phyloP scores from a whole-genome alignment of 1,284 basidiomycete genomes.

The Xerocomus tenax region DNA sequence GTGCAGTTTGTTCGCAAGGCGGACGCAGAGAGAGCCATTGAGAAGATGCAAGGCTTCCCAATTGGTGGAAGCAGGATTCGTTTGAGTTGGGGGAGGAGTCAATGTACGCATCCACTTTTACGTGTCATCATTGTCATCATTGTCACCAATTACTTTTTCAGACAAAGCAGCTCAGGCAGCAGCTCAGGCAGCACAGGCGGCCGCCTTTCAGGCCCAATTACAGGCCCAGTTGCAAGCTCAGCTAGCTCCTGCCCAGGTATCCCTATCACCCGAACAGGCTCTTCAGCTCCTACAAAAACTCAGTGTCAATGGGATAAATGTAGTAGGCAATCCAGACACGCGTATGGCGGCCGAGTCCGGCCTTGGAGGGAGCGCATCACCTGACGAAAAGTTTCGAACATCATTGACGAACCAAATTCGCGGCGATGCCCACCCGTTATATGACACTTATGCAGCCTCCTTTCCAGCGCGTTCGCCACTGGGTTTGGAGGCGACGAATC shows the following conservation, averaged over 20 bases:
- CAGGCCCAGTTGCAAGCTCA: constrained; percentile 39
- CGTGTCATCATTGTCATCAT: background rate
- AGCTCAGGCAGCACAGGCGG: constrained; percentile 69
- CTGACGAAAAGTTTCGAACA: constrained; percentile 29
- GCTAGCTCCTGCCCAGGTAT: constrained; percentile 24
- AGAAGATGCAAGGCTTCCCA: constrained; percentile 93
- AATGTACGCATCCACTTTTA: constrained; percentile 49
- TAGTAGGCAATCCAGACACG: constrained; percentile 20
- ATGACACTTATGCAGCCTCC: constrained; percentile 19
- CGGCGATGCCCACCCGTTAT: constrained; percentile 16
- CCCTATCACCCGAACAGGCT: constrained; percentile 58
- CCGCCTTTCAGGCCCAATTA: constrained; percentile 50
- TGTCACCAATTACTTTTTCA: constrained; percentile 25
- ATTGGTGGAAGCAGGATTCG: constrained; percentile 86
- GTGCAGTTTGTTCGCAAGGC: constrained; percentile 89
- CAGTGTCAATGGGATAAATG: constrained; percentile 39
- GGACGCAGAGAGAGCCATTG: constrained; percentile 87
- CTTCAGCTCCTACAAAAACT: constrained; percentile 59
- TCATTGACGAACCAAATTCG: constrained; percentile 23
- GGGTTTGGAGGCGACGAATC: constrained; percentile 14
- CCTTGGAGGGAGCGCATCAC: constrained; percentile 15
- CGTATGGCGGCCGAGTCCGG: constrained; percentile 9
- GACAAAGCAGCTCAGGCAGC: constrained; percentile 83
- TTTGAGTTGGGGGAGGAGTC: constrained; percentile 86
- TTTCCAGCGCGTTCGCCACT: constrained; percentile 12